phyloP scores from a whole-genome alignment of 139 green algal species.

The Mesotaenium endlicherianum region DNA sequence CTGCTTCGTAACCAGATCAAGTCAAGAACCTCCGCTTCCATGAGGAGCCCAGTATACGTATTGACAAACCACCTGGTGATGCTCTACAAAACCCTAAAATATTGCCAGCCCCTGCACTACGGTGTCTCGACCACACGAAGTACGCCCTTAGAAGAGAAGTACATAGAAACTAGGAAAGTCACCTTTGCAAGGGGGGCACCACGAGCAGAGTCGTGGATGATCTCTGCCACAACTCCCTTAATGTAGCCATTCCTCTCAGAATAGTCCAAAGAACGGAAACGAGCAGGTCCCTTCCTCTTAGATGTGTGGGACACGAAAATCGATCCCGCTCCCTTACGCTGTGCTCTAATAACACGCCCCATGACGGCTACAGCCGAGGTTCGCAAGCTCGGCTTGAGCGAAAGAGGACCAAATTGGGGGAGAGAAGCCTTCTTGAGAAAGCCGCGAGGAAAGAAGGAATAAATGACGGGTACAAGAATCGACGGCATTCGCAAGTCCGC shows the following conservation, averaged over 20 bases:
- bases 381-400: too few relatives aligned
- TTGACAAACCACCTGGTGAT: too few relatives aligned
- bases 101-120: not conserved
- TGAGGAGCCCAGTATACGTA: too few relatives aligned
- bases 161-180: not conserved
- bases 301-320: slow-evolving; percentile 95
- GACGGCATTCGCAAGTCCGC: too few relatives aligned
- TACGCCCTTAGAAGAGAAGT: not conserved
- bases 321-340: slow-evolving; percentile 96
- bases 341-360: slow-evolving; percentile 94
- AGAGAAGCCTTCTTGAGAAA: too few relatives aligned
- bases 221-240: slow-evolving; percentile 88
- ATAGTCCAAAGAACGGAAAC: slow-evolving; percentile 69
- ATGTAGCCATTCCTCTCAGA: slow-evolving; percentile 59
- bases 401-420: too few relatives aligned
- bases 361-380: too few relatives aligned
- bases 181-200: slow-evolving; percentile 94
- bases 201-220: slow-evolving; percentile 95
- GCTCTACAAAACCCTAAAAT: not conserved
- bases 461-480: too few relatives aligned
- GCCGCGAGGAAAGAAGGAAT: too few relatives aligned
- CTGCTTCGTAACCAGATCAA: too few relatives aligned
- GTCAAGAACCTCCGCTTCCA: too few relatives aligned
- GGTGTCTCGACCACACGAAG: not conserved
- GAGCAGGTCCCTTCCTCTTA: slow-evolving; percentile 92